Base-by-base conservation (phyloP, 106 monocot genomes). In the Acorus calamus region DNA sequence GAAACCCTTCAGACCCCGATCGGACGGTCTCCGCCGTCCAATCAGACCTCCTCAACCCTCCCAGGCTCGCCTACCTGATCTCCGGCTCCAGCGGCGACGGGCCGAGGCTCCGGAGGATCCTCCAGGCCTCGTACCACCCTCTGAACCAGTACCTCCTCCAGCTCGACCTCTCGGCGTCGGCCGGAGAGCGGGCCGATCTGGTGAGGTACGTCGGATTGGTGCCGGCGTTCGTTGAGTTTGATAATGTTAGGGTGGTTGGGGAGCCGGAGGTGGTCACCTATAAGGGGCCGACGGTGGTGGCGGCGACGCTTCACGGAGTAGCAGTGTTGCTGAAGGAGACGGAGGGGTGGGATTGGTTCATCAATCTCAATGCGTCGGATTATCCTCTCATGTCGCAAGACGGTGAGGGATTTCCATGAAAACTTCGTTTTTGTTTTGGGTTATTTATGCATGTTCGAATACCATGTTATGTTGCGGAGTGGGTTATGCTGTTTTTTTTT, bases 71-170 rank as follows among this genome's bases (percentile, higher is more conserved):
- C 4, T 94, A 86, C 75, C 55, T 89, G 44, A 79, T 94, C 68
- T 77, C 86, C 51, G 86, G 84, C 61, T 52, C 77, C 43, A 45
- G 42, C 8, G 83, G 81, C 45, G 93, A 94, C 50, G 80, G 77
- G 28, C 50, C 28, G 10, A 81, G 83, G 9, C 66, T 89, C 55
- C 69, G 63, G 64, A 57, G 93, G 44, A 45, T 86, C 44, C 75
- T 94, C 3, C 66, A 62, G 64, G 89, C 93, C 8, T 63, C 68
- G 8, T 94, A 89, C 77, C 89, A 94, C 55, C 93, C 89, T 45
- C 59, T 72, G 82, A 93, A 93, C 67, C 67, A 53, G 56, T 93
- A 93, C 72, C 47, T 93, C 14, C 59, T 94, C 52, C 77, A 80
- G 51, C 70, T 92, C 70, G 82, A 83, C 72, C 71, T 62, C 14